Conservation (phyloP, 129 eudicot genomes). For the Sambucus nigra region DNA sequence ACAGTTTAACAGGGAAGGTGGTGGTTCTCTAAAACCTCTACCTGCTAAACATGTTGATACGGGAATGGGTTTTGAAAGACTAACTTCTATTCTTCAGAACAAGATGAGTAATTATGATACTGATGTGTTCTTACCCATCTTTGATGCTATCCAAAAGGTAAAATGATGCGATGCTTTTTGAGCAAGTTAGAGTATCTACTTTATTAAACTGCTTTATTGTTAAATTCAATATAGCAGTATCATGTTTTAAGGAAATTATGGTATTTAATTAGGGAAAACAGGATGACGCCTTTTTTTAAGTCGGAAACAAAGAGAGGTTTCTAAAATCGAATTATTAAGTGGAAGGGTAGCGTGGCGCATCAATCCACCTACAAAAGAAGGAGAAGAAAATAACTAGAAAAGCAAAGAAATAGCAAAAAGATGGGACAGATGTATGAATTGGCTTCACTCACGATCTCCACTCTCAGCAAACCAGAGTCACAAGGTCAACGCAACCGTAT, state of each 20-base stretch:
- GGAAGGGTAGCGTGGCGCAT: too few relatives aligned
- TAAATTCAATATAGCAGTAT: neutral
- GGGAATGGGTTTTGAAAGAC: conserved; percentile 98
- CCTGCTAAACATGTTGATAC: conserved; percentile 98
- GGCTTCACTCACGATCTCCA: too few relatives aligned
- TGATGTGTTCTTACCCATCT: conserved; percentile 78
- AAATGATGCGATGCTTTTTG: conserved; percentile 4
- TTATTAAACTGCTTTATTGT: neutral
- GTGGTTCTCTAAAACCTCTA: conserved; percentile 72
- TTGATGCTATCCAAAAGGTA: conserved; percentile 89
- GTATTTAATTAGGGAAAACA: neutral
- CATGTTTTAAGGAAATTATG: neutral
- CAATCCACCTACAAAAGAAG: too few relatives aligned
- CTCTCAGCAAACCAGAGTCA: too few relatives aligned
- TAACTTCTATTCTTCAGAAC: conserved; percentile 91
- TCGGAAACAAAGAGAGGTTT: too few relatives aligned
- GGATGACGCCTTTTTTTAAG: too few relatives aligned
- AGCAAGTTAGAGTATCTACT: neutral
- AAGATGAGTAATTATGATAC: conserved; percentile 97
- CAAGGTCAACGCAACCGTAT: too few relatives aligned
- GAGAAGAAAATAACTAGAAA: too few relatives aligned
- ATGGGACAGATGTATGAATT: too few relatives aligned
- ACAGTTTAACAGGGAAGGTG: conserved; percentile 92
- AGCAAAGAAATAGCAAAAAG: too few relatives aligned
- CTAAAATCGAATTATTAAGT: too few relatives aligned